Conservation (phyloP, 306 rosid species). For the Casuarina equisetifolia region DNA sequence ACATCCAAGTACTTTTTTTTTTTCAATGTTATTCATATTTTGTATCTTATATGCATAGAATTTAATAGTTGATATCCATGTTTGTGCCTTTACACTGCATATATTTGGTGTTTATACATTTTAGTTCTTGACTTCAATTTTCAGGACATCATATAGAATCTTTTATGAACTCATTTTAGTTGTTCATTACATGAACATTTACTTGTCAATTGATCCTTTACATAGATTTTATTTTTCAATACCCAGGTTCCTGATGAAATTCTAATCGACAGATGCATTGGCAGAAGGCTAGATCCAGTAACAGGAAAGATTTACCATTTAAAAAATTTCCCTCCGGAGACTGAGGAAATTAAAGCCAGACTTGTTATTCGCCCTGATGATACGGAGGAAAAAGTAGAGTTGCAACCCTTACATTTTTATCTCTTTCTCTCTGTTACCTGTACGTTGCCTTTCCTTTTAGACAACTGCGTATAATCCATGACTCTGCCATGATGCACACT, state of each 20-base stretch:
- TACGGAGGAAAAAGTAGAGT: slow-evolving; percentile 71
- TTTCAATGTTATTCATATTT: slow-evolving; percentile 18
- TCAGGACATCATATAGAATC: not conserved
- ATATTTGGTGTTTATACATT: not conserved
- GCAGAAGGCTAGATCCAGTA: slow-evolving; percentile 86
- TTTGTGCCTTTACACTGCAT: not conserved
- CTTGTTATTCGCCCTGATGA: slow-evolving; percentile 81
- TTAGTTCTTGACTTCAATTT: not conserved
- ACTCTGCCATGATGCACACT: not conserved
- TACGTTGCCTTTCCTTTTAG: not conserved
- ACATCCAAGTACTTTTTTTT: not conserved
- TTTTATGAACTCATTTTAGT: not conserved
- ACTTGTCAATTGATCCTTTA: not conserved
- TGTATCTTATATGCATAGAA: slow-evolving; percentile 12
- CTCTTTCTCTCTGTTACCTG: not conserved
- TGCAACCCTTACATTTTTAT: slow-evolving; percentile 1
- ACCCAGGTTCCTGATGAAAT: slow-evolving; percentile 99
- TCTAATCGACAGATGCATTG: slow-evolving; percentile 97
- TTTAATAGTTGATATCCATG: slow-evolving; percentile 6
- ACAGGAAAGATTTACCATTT: slow-evolving; percentile 85
- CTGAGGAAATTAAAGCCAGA: slow-evolving; percentile 72
- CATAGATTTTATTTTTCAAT: slow-evolving; percentile 39
- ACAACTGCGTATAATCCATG: not conserved
- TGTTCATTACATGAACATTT: not conserved
- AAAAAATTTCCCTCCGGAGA: slow-evolving; percentile 67